Base-by-base conservation (phyloP, 306 rosid species). In the Macrotyloma uniflorum region DNA sequence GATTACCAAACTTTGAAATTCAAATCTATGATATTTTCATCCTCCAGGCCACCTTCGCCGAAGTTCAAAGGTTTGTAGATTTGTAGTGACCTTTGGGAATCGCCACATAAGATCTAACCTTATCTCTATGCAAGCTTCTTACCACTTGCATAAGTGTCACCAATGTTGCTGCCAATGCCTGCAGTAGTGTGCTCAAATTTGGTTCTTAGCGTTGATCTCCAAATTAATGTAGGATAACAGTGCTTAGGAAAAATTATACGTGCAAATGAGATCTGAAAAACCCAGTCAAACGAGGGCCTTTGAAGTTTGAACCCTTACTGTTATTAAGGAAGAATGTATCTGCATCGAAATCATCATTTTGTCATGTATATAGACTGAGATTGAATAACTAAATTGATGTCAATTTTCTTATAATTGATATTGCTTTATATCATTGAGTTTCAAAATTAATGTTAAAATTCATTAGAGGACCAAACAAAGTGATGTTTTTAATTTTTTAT, bases 141-240 rank as follows among this genome's bases (percentile, higher is more conserved):
- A 26, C 12, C 40, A 36, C 70, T 43, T 59, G 45, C 46, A 18
- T 32, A 38, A 74, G 55, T 23, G 23, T 7, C 54, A 38, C 42
- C 28, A 16, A 57, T 11, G 16, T 36, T 72, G 24, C 30, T 40
- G 57, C 30, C 20, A 15, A 11, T 8, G 1, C 9, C 28, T 28
- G 6, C 10, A 30, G 12, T 46, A 16, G 40, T 6, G 2, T 59
- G n/a, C 51, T 65, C 30, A 8, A 40, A 53, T 78, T 78, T 58
- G 70, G 35, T 22, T 68, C 61, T 63, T 3, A 0, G 45, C 16
- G 15, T 22, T 30, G 70, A 22, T 47, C 62, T 23, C 57, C 50
- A 72, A 72, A 61, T 79, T 36, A 58, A 38, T 70, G 46, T 23
- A 47, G 77, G 54, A 79, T 70, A 28, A 19, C 57, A 68, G 9